Percentiles rank a stretch among this genome's conserved stretches.
phyloP scores from a whole-genome alignment of 495 filamentous ascomycete species.

The Letharia lupina region DNA sequence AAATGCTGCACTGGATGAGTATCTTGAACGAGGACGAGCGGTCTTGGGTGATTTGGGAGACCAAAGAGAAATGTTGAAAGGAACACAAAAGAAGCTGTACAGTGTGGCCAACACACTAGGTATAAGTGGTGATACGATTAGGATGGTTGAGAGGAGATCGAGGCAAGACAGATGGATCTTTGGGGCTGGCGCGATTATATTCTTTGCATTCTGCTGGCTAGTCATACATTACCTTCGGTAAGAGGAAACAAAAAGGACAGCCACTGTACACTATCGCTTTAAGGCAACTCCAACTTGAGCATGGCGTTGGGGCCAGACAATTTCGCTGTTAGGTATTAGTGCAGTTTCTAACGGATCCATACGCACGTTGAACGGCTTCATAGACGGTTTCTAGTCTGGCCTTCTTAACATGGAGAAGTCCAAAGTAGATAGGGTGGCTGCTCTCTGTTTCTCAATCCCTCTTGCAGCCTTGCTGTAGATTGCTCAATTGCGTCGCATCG shows the following conservation, averaged over 20 bases:
- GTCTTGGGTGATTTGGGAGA: slow-evolving; percentile 82
- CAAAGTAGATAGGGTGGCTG: no score
- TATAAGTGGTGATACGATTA: slow-evolving; percentile 88
- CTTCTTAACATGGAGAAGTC: neutral
- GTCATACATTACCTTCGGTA: slow-evolving; percentile 76
- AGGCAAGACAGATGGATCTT: slow-evolving; percentile 98
- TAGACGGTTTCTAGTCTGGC: no score
- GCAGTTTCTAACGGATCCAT: neutral
- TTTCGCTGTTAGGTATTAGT: neutral
- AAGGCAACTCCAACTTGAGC: slow-evolving; percentile 1
- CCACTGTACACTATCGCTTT: neutral
- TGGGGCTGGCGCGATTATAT: slow-evolving; percentile 76
- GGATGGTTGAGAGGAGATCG: slow-evolving; percentile 86
- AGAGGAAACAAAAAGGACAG: slow-evolving; percentile 7
- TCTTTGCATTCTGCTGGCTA: slow-evolving; percentile 85
- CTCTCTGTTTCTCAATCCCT: no score
- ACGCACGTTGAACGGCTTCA: neutral
- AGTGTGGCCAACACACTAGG: slow-evolving; percentile 90
- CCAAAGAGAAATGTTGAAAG: slow-evolving; percentile 91
- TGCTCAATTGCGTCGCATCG: neutral
- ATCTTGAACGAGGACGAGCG: slow-evolving; percentile 79
- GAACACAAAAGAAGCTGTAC: slow-evolving; percentile 82
- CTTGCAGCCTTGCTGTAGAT: no score
- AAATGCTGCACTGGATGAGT: slow-evolving; percentile 80
- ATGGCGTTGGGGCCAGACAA: slow-evolving; percentile 12